These are phyloP conservation scores for Psilocybe azurescens DNA, from an alignment of 768 basidiomycete species.

Conservation along the genomic window DNA sequence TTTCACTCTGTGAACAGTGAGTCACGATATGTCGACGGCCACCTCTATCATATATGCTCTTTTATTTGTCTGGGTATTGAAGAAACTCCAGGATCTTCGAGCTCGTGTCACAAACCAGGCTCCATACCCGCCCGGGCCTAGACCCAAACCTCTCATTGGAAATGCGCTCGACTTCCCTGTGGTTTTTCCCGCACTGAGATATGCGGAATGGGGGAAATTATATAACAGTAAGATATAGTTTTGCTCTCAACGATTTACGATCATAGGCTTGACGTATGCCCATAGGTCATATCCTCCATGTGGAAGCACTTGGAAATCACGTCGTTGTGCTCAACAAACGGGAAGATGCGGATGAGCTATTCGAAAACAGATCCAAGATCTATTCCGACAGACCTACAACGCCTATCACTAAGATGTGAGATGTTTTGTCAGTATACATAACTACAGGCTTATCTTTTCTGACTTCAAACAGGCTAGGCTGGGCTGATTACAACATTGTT, in stretches of 20 bases:
- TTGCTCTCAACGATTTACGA: neutral
- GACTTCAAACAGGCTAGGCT: slow-evolving; percentile 30
- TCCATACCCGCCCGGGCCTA: slow-evolving; percentile 25
- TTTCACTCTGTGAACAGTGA: neutral
- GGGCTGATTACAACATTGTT: slow-evolving; percentile 36
- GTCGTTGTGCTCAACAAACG: slow-evolving; percentile 29
- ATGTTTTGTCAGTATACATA: neutral
- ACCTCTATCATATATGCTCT: neutral
- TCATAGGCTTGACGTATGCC: neutral
- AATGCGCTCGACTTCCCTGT: slow-evolving; percentile 24
- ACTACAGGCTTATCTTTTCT: neutral
- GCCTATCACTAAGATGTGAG: slow-evolving; percentile 11
- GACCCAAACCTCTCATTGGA: slow-evolving; percentile 32
- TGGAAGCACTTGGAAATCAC: slow-evolving; percentile 23
- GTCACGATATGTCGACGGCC: no score
- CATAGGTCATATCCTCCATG: slow-evolving; percentile 26
- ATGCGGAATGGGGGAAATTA: slow-evolving; percentile 19
- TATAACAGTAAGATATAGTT: slow-evolving; percentile 19
- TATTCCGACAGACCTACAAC: slow-evolving; percentile 49
- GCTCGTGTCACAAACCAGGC: neutral
- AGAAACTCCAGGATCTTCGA: neutral
- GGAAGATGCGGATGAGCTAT: slow-evolving; percentile 21
- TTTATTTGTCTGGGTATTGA: neutral
- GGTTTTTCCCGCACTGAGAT: slow-evolving; percentile 7
- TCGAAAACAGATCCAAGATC: slow-evolving; percentile 50